These are phyloP conservation scores for Alternaria conjuncta DNA, from an alignment of 2,329 filamentous ascomycete genomes.

Conservation along the genomic window DNA sequence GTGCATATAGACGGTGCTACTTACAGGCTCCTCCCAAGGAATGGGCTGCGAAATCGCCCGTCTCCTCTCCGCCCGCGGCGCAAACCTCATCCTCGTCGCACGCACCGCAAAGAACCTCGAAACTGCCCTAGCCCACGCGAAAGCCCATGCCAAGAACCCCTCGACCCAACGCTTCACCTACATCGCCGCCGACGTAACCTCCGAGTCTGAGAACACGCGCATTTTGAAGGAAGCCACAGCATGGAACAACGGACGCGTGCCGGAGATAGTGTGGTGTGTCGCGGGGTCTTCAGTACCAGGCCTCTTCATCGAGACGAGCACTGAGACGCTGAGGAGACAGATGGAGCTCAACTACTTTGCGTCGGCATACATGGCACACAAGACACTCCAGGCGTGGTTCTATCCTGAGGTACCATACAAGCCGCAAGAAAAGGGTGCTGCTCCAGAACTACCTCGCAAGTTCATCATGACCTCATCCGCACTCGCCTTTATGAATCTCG, in stretches of 20 bases:
- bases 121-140: conserved; percentile 68
- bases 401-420: conserved; percentile 48
- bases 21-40: conserved; percentile 92
- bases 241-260: conserved; percentile 77
- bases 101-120: conserved; percentile 78
- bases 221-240: conserved; percentile 73
- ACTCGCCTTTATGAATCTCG: conserved; percentile 75
- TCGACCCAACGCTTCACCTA: conserved; percentile 78
- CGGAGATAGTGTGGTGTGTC: conserved; percentile 90
- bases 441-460: conserved; percentile 64
- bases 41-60: conserved; percentile 81
- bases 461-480: conserved; percentile 87
- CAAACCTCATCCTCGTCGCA: conserved; percentile 84
- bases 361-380: conserved; percentile 83
- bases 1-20: conserved; percentile 85
- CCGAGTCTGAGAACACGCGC: conserved; percentile 70
- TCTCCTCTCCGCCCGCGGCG: conserved; percentile 80
- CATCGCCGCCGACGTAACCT: conserved; percentile 82
- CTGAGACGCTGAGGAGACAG: conserved; percentile 71
- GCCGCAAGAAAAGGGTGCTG: conserved; percentile 31
- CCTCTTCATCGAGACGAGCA: conserved; percentile 77
- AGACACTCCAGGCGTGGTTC: conserved; percentile 78
- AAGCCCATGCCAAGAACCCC: conserved; percentile 71
- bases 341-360: conserved; percentile 96
- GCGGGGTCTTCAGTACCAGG: conserved; percentile 77